Percentiles rank a stretch among this genome's conserved stretches.
Evolutionary conservation across 2,329 filamentous ascomycete genomes (phyloP).

Genomic region (Colletotrichum viniferum): DNA sequence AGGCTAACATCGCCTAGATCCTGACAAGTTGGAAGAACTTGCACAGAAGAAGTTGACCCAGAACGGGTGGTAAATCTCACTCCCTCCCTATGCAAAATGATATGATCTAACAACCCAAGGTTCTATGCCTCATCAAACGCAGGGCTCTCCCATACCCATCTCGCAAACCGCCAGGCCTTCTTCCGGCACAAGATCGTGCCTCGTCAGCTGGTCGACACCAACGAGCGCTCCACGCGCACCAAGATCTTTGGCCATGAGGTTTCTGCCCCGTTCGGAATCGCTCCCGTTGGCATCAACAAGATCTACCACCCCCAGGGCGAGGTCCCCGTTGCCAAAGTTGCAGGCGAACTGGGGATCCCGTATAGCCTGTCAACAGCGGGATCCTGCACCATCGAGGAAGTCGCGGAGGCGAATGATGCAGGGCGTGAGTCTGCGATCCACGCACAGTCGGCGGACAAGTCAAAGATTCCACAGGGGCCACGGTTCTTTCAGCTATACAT

Average conservation of each 20-base stretch:
- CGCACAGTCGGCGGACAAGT: neutral
- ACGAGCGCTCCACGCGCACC: slow-evolving; percentile 59
- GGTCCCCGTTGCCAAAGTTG: slow-evolving; percentile 62
- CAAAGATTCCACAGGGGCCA: slow-evolving; percentile 30
- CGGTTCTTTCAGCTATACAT: slow-evolving; percentile 70
- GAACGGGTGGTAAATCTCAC: slow-evolving; percentile 51
- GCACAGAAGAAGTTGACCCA: slow-evolving; percentile 61
- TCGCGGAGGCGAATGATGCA: slow-evolving; percentile 57
- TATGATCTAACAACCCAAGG: slow-evolving; percentile 24
- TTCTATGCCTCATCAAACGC: slow-evolving; percentile 63
- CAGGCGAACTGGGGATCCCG: slow-evolving; percentile 61
- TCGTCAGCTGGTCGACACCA: slow-evolving; percentile 63
- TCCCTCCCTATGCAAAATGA: neutral
- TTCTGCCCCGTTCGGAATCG: slow-evolving; percentile 66
- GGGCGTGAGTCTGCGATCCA: neutral
- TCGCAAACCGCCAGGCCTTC: slow-evolving; percentile 68
- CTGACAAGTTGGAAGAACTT: slow-evolving; percentile 61
- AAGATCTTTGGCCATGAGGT: slow-evolving; percentile 65
- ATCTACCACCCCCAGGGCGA: slow-evolving; percentile 67
- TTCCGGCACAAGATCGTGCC: slow-evolving; percentile 68
- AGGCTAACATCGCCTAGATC: slow-evolving; percentile 41
- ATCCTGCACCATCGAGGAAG: slow-evolving; percentile 59
- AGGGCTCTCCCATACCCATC: slow-evolving; percentile 53
- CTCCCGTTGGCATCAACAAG: slow-evolving; percentile 68
- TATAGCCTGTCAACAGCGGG: slow-evolving; percentile 66